Base-by-base conservation (phyloP, 2,329 filamentous ascomycete genomes). In the Exophiala bonariae region DNA sequence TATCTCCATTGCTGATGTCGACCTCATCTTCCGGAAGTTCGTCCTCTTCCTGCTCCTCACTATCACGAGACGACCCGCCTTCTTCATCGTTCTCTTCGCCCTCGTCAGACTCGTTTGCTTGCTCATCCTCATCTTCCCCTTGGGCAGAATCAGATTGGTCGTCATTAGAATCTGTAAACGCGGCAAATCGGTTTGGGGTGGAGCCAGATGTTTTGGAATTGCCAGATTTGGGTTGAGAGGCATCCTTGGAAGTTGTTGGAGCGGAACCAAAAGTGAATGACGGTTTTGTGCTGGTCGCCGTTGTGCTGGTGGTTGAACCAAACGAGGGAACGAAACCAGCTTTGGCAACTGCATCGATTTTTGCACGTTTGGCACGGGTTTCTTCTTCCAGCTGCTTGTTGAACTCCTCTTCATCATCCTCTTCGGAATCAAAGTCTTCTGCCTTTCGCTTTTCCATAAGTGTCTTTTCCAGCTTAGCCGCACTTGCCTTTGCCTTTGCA, bases 381-480 rank as follows among this genome's bases (percentile, higher is more conserved):
- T 72, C 61, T 55, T 73, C 71, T 32, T 67, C 66, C 55, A 77
- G 65, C 46, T 65, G 63, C 44, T 69, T 67, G 47, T 75, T 70
- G 70, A 73, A 78, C 37, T 72, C 66, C 20, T 64, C 73, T 52
- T 74, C 70, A 34, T 77, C 72, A 33, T 77, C 74, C 44, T 76
- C 73, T 11, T 77, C 75, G 6, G 74, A 76, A 52, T 78, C 74
- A 49, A 72, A 76, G 17, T 77, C 73, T 41, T 76, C 73, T 3
- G 66, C 71, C 59, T 75, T 76, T 40, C 73, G 70, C 59, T 74
- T 74, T 44, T 65, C 67, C 47, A 70, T 72, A 36, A 71, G 71
- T 37, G 70, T 66, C 35, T 71, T 69, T 38, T 68, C 66, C 23
- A 63, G 61, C 41, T 69, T 63, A 16, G 68, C 66, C 4, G 73